phyloP scores from a whole-genome alignment of 2,329 filamentous ascomycete genomes.

The Hymenoscyphus fraxineus region DNA sequence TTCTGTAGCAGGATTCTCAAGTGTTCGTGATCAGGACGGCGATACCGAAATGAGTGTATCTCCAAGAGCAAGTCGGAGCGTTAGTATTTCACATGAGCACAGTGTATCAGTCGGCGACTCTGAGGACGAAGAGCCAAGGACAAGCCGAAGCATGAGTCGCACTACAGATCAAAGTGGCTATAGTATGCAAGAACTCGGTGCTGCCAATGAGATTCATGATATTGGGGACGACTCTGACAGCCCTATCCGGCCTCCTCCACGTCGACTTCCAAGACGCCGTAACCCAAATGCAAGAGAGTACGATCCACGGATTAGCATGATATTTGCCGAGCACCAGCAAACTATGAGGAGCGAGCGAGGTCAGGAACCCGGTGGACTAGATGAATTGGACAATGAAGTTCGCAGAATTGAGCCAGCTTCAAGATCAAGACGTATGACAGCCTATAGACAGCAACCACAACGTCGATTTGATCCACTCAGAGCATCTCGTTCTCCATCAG shows the following conservation, averaged over 20 bases:
- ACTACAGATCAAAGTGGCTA: constrained; percentile 5
- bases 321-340: constrained; percentile 34
- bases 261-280: constrained; percentile 22
- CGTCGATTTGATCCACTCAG: constrained; percentile 25
- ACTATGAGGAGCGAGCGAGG: constrained; percentile 16
- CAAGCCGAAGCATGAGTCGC: constrained; percentile 14
- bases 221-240: constrained; percentile 28
- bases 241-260: constrained; percentile 25
- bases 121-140: constrained; percentile 10
- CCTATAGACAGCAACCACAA: constrained; percentile 22
- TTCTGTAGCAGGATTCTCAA: constrained; percentile 20
- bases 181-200: constrained; percentile 23
- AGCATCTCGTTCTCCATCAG: constrained; percentile 28
- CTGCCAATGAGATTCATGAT: constrained; percentile 27
- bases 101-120: constrained; percentile 6
- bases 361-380: constrained; percentile 18
- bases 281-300: constrained; percentile 22
- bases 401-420: constrained; percentile 21
- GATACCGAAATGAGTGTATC: constrained; percentile 37
- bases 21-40: constrained; percentile 32
- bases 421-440: constrained; percentile 22
- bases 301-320: constrained; percentile 32
- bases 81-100: constrained; percentile 10
- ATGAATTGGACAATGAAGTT: constrained; percentile 16
- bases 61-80: constrained; percentile 19